Evolutionary conservation across 805 yeast species (phyloP).

Genomic region (Starmerella vaccinii): DNA sequence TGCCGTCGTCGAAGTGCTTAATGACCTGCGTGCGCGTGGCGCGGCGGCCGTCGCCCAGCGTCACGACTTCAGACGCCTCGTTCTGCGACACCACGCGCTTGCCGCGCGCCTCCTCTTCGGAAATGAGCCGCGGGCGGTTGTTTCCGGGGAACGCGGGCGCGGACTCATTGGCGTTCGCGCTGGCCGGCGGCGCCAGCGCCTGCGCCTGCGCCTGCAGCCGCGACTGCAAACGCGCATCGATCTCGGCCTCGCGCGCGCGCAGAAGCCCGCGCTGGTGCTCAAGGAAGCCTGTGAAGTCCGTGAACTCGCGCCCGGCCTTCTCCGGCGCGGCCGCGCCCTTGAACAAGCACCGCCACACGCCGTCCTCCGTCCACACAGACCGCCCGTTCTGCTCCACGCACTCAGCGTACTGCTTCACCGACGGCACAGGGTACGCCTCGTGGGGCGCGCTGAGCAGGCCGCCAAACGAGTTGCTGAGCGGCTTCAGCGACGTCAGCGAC

Average conservation of each 20-base stretch:
- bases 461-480: background rate
- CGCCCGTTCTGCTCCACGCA: conserved; percentile 60
- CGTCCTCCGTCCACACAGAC: conserved; percentile 72
- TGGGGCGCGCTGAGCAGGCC: background rate
- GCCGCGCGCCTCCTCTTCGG: conserved; percentile 27
- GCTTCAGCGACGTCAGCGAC: background rate
- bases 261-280: conserved; percentile 32
- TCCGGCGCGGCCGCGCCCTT: conserved; percentile 15
- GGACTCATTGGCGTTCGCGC: background rate
- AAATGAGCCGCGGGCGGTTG: conserved; percentile 18
- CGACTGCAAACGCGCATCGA: background rate
- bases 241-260: background rate
- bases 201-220: background rate
- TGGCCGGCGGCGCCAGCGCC: background rate
- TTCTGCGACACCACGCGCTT: conserved; percentile 27
- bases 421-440: conserved; percentile 47
- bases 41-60: conserved; percentile 27
- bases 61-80: conserved; percentile 23
- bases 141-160: conserved; percentile 14
- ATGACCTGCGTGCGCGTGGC: conserved; percentile 27
- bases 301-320: conserved; percentile 34
- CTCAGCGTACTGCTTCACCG: conserved; percentile 43
- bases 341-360: conserved; percentile 85
- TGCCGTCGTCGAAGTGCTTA: conserved; percentile 31
- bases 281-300: conserved; percentile 52